Base-by-base conservation (phyloP, 2,329 filamentous ascomycete genomes). In the Thelonectria olida region DNA sequence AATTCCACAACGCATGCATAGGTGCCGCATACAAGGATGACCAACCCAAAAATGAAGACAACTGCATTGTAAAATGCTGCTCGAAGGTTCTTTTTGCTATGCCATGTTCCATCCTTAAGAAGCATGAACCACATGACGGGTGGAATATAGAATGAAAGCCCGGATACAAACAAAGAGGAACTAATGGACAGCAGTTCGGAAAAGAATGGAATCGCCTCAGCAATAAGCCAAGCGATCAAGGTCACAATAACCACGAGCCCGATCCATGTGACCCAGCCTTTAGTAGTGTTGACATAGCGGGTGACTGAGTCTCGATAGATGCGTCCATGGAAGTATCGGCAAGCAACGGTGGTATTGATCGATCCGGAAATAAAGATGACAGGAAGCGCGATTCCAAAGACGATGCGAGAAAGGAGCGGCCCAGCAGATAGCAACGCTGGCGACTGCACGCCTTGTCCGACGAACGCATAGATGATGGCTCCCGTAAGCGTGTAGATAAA, bases 171-270 rank as follows among this genome's bases (percentile, higher is more conserved):
- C 15, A 83, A 77, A 6, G 79, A 75, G 5, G 80, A 81, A 56
- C 70, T 77, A 65, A 83, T 78, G 38, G 80, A 78, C 13, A 60
- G 12, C 4, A 60, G 50, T 10, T 60, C 57, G 5, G 41, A 55
- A 36, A 60, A 60, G n/a, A 60, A 41, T 27, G 90, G 90, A 45
- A 92, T 89, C 0, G 88, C 85, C 68, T 90, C 85, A 7, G 90
- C 89, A 63, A 92, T 87, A 64, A 92, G 73, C 85, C 88, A 92
- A 2, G 87, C 87, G 15, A 89, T 48, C 10, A 89, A 51, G 80
- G 89, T 92, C 28, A 88, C 73, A 28, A 73, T 65, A 1, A 81
- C 73, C 25, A 86, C 84, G 19, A 92, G 84, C 3, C 63, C 78
- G 3, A 87, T 71, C 90, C 90, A 91, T 8, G 72, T 75, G 48